phyloP scores from a whole-genome alignment of 345 rosid genomes.

The Mercurialis annua region DNA sequence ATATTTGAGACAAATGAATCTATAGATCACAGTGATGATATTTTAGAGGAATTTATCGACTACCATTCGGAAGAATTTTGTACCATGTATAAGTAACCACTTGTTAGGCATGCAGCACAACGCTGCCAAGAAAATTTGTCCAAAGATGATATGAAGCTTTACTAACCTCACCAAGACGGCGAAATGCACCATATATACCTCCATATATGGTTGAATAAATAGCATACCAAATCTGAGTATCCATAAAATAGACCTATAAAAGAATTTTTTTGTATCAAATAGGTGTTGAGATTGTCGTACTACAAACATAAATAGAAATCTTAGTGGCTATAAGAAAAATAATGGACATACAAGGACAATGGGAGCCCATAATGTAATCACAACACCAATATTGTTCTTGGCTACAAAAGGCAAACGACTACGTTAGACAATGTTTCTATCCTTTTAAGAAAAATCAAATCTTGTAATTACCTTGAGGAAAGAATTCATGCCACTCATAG shows the following conservation, averaged over 20 bases:
- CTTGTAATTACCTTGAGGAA: conserved; percentile 66
- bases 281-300: no score
- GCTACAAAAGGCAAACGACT: conserved; percentile 49
- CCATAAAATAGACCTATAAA: conserved; percentile 93
- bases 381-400: conserved; percentile 86
- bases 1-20: no score
- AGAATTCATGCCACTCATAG: conserved; percentile 97
- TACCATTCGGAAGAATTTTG: no score
- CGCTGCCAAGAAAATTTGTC: no score
- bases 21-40: no score
- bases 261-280: not conserved
- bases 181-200: conserved; percentile 97
- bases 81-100: no score
- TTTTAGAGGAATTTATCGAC: no score
- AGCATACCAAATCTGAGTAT: conserved; percentile 99
- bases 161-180: conserved; percentile 97
- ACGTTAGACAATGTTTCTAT: not conserved
- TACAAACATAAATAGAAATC: not conserved
- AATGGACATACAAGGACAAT: conserved; percentile 66
- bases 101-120: no score
- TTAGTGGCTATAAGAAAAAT: conserved; percentile 11
- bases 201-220: conserved; percentile 94
- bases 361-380: conserved; percentile 95
- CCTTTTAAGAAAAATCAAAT: not conserved
- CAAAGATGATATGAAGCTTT: no score